Percentiles rank a stretch among this genome's conserved stretches.
Conservation (phyloP, 2,329 filamentous ascomycete genomes). For the Penicillium glabrum region DNA sequence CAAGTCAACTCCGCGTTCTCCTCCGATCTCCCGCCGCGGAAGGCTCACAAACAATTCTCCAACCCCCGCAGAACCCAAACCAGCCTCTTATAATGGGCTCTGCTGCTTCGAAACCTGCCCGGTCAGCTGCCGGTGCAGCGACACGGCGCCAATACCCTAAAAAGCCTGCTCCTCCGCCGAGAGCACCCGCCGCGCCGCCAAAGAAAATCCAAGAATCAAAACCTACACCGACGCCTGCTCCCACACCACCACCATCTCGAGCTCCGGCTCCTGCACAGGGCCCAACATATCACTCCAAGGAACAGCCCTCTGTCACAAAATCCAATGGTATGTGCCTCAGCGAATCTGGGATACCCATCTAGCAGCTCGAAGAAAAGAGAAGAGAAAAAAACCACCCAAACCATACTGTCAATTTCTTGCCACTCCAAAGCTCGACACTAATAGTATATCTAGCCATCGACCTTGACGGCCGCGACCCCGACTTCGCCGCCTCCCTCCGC, state of each 20-base stretch:
- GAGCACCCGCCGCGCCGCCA: conserved; percentile 27
- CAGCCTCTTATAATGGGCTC: conserved; percentile 51
- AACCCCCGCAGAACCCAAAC: background rate
- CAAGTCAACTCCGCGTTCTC: conserved; percentile 21
- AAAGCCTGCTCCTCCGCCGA: conserved; percentile 38
- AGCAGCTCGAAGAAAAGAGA: background rate
- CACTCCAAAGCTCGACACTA: conserved; percentile 1
- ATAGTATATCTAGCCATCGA: conserved; percentile 49
- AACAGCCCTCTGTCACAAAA: conserved; percentile 32
- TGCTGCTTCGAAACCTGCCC: conserved; percentile 57
- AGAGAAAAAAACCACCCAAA: background rate
- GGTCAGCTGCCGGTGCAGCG: conserved; percentile 49
- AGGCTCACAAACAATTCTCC: conserved; percentile 8
- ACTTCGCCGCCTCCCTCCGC: conserved; percentile 79
- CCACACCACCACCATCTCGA: conserved; percentile 6
- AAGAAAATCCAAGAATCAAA: conserved; percentile 26
- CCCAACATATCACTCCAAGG: conserved; percentile 36
- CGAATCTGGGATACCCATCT: background rate
- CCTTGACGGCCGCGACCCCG: conserved; percentile 60
- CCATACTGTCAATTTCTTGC: background rate
- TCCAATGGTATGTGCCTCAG: conserved; percentile 33
- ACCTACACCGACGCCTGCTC: conserved; percentile 34
- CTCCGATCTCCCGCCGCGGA: conserved; percentile 18
- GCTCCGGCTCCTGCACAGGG: conserved; percentile 17
- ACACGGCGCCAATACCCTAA: conserved; percentile 58